Evolutionary conservation across 179 eudicot species (phyloP), one percentile per base, ranked within the genome.

Genomic region (Drosera spatulata): DNA sequence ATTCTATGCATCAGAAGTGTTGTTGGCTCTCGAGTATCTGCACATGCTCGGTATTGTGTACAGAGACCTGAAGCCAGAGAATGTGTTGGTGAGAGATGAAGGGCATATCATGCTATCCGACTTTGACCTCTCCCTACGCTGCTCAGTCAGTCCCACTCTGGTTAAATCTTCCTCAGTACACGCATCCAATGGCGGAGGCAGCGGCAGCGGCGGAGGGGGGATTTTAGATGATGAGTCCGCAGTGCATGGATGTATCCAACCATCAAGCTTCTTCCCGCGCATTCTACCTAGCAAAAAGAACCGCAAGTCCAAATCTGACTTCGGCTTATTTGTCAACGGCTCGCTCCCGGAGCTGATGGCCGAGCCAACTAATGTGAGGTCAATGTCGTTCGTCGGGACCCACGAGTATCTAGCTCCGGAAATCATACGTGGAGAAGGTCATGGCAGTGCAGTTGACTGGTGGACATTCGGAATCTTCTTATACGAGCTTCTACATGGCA

Each of bases 361-460:
- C 0, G 91, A 85, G 77, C 91, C 91, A 39, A 80, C 87, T 0
- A 76, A 85, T 51, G 91, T 80, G 52, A 67, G 87, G 9, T 85
- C 87, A 2, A 85, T 85, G 91, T 85, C 91, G 0, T 85, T 85
- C 41, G 91, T 85, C 0, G 91, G 91, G 46, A 85, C 91, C 22
- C 91, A 85, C 41, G 91, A 85, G 61, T 85, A 85, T 46, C 76
- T 85, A 12, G 93, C 93, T 50, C 93, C 93, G 0, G 93, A 85
- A 66, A 85, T 85, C 53, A 80, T 85, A 40, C 75, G 83, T 1
- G 91, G 91, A 1, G 91, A 85, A 64, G 91, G 91, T 33, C 91
- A 85, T 64, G 91, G 91, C 22, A 85, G 91, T 47, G 91, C 91
- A 12, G 91, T 85, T 12, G 91, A 85, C 60, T 85, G 91, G 91